Conservation (phyloP, 1,284 basidiomycete genomes). For the Mrakiaceae sp. region DNA sequence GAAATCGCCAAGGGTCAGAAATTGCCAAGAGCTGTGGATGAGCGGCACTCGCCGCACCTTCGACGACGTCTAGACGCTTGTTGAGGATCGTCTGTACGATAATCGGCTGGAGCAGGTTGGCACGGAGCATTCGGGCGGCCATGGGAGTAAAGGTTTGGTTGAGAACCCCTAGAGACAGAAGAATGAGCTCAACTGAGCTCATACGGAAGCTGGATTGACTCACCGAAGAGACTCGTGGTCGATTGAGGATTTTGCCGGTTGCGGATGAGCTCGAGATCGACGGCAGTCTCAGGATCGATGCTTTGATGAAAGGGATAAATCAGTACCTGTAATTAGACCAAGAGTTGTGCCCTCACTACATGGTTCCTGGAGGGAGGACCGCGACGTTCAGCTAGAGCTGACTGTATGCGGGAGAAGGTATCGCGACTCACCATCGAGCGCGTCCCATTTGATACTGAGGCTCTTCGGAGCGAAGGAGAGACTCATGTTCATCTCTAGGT, state of each 20-base stretch:
- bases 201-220: conserved; percentile 16
- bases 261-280: conserved; percentile 73
- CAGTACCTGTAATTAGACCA: not conserved
- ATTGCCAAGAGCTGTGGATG: not conserved
- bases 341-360: conserved; percentile 41
- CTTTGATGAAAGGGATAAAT: not conserved
- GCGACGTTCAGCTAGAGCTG: too few species aligned
- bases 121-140: conserved; percentile 64
- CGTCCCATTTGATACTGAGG: conserved; percentile 64
- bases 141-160: conserved; percentile 80
- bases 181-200: not conserved
- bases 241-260: conserved; percentile 58
- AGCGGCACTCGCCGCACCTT: conserved; percentile 42
- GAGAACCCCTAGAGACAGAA: conserved; percentile 39
- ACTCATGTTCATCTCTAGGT: conserved; percentile 54
- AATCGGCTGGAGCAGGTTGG: conserved; percentile 71
- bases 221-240: conserved; percentile 62
- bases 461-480: conserved; percentile 57
- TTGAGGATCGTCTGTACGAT: conserved; percentile 54
- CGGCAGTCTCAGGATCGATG: conserved; percentile 76
- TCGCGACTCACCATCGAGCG: conserved; percentile 44
- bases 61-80: conserved; percentile 68
- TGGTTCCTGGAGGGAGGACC: conserved; percentile 48
- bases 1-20: not conserved
- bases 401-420: too few species aligned